A percentile compares a stretch with the other conserved stretches of the same genome.
Conservation (phyloP, 2,329 filamentous ascomycete species). For the Trichoderma lentiforme region DNA sequence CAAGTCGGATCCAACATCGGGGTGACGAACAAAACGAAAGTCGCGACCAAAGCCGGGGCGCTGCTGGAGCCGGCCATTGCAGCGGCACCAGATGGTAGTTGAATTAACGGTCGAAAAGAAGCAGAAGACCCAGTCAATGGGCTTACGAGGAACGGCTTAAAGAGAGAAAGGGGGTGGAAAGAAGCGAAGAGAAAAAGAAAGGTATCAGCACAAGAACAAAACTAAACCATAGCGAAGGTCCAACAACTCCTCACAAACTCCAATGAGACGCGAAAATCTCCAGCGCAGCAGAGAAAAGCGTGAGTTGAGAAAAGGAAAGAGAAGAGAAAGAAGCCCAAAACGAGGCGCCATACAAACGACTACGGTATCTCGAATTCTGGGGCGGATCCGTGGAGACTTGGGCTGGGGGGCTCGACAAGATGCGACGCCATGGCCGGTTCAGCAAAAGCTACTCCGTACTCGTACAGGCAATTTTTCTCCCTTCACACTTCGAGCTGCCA, state of each 20-base stretch:
- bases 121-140: slow-evolving; percentile 48
- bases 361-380: background rate
- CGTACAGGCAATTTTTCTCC: background rate
- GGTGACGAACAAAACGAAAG: slow-evolving; percentile 46
- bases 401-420: background rate
- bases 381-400: background rate
- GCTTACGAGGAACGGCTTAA: slow-evolving; percentile 21
- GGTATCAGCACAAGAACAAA: slow-evolving; percentile 17
- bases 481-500: background rate
- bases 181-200: slow-evolving; percentile 17
- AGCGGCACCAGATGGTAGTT: slow-evolving; percentile 25
- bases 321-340: slow-evolving; percentile 19
- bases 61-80: slow-evolving; percentile 45
- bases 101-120: slow-evolving; percentile 31
- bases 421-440: background rate
- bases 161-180: slow-evolving; percentile 25
- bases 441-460: background rate
- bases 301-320: slow-evolving; percentile 25
- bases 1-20: slow-evolving; percentile 34
- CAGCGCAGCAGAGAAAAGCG: slow-evolving; percentile 29
- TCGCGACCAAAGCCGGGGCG: slow-evolving; percentile 49
- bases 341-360: background rate
- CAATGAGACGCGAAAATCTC: slow-evolving; percentile 19
- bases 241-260: slow-evolving; percentile 17
- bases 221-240: slow-evolving; percentile 19